Base-by-base conservation (phyloP, 163 green algal genomes). In the Coccomyxa subellipsoidea region DNA sequence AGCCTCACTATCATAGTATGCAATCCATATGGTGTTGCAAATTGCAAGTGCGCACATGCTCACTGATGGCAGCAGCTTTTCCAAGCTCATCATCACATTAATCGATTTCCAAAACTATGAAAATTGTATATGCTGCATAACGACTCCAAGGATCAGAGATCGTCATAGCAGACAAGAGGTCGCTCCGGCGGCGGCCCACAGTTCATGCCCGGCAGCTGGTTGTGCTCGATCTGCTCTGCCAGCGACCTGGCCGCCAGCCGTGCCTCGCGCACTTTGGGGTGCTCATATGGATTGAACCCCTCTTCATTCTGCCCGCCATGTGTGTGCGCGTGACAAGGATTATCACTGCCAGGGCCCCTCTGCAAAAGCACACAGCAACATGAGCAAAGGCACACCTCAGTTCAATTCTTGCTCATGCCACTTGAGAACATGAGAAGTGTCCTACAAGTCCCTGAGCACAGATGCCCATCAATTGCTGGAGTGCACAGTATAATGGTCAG, bases 101-200 rank as follows among this genome's bases (percentile, higher is more conserved):
- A n/a, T n/a, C n/a, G n/a, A n/a, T n/a, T n/a, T n/a, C n/a, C n/a
- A n/a, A n/a, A 59, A 59, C 47, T 23, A 2, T 59, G 47, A 59
- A 5, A 6, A 54, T 54, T 54, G 10, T 23, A 23, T 54, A 10
- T 10, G 10, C 8, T 54, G 39, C 39, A 54, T 10, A 54, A 54
- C 8, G 10, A 54, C 8, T 10, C 23, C 4, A n/a, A n/a, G 47
- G 3, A 59, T 59, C 47, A 59, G 5, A 59, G 47, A 59, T 90
- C 87, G 32, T 84, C 83, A 69, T 88, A 92, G 69, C 35, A 83
- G 23, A 88, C 83, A 37, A 92, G 81, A 54, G 83, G 37, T 21
- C 83, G 69, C 54, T 79, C 29, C 0, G 88, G 87, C 25, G 85
- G 83, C 9, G 84, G 76, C 76, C 80, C 81, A 36, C 38, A 34